These are phyloP conservation scores for Coemansia sp. DNA, from an alignment of 192 early-diverging fungal species.

Conservation along the genomic window DNA sequence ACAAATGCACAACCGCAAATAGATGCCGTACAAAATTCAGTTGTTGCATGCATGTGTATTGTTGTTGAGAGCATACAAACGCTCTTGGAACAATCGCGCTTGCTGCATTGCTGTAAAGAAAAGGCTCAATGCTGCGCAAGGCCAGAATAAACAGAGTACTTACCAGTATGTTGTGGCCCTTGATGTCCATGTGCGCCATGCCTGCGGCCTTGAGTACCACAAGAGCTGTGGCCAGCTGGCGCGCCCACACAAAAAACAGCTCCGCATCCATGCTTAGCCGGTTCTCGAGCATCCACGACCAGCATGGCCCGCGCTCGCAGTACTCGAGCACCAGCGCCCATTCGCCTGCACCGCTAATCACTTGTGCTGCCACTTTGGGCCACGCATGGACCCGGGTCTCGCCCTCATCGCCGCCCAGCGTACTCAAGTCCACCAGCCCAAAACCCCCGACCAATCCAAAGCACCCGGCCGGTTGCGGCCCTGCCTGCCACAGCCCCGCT, in stretches of 20 bases:
- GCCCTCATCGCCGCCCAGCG: constrained; percentile 10
- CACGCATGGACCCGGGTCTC: constrained; percentile 22
- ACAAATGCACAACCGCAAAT: constrained; percentile 10
- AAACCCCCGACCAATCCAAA: constrained; percentile 36
- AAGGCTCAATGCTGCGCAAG: background rate
- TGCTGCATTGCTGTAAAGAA: constrained; percentile 2
- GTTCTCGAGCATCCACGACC: constrained; percentile 58
- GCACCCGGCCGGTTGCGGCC: constrained; percentile 10
- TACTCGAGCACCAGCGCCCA: constrained; percentile 59
- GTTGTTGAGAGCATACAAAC: too few relatives aligned
- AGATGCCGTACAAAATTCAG: background rate
- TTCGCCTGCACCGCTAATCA: constrained; percentile 27
- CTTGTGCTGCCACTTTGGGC: constrained; percentile 26
- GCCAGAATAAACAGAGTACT: constrained; percentile 3
- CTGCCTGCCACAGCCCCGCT: constrained; percentile 43
- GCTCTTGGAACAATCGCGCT: too few relatives aligned
- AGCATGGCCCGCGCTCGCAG: constrained; percentile 57
- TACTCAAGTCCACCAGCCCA: constrained; percentile 37
- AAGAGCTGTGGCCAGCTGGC: constrained; percentile 58
- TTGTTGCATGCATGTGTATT: too few relatives aligned
- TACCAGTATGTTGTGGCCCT: constrained; percentile 62
- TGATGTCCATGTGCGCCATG: constrained; percentile 62
- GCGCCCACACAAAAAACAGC: constrained; percentile 58
- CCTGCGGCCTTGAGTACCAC: constrained; percentile 54
- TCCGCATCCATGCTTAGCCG: constrained; percentile 41